Base-by-base conservation (phyloP, 208 protist genomes). In the Phytomonas sp. region DNA sequence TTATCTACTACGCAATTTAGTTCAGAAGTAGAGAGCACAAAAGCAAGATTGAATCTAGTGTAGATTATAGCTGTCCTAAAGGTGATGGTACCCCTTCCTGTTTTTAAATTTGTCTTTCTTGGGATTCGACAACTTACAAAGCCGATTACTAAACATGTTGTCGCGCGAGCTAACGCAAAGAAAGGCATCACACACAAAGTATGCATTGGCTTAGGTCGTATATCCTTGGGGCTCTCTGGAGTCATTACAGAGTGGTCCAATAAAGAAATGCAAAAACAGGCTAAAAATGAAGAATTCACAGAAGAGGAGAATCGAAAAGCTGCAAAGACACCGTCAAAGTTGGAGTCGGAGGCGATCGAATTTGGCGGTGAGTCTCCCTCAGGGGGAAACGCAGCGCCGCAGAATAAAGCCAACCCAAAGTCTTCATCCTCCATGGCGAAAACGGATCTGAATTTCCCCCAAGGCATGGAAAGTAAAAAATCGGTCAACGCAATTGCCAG, bases 51-150 rank as follows among this genome's bases (percentile, higher is more conserved):
- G 67, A 34, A 32, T 60, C 42, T 60, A 30, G 31, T 26, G 32
- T 42, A 73, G 37, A 67, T 12, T 31, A 29, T 63, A 40, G 40
- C 56, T 26, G 60, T 67, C 32, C 40, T 67, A 30, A 45, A 1
- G 73, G 80, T 72, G 75, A 94, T 92, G 84, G 83, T 90, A n/a
- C 86, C 83, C 10, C 79, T 92, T 29, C 87, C 87, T 0, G 82
- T 77, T 16, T 74, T 89, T 42, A 89, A 87, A 71, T 90, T 95
- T 36, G 59, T 87, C 66, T 85, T 93, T 65, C 78, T 95, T 52
- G 90, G 77, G 11, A 74, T 91, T 30, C 84, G 90, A 3, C 90
- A 95, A 73, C 56, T 92, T 45, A 90, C 90, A 60, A 87, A 88
- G 33, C 90, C 90, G 32, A 36, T 92, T 0, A 82, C 83, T 10